Base-by-base conservation (phyloP, 2,329 filamentous ascomycete genomes). In the Penicillium sp. region DNA sequence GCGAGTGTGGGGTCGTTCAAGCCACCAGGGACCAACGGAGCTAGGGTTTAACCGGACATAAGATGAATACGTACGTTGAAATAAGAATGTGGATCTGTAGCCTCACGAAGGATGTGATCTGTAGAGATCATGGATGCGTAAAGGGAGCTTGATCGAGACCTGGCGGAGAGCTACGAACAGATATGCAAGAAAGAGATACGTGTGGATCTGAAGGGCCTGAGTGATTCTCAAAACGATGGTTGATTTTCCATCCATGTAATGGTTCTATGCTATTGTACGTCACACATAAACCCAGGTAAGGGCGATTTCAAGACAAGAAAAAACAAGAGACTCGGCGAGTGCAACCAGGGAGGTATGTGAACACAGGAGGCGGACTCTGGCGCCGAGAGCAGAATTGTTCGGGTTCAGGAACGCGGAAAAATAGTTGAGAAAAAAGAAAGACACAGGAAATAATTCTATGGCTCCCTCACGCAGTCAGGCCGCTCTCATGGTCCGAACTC, bases 401-500 rank as follows among this genome's bases (percentile, higher is more conserved):
- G 61, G 55, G 55, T 54, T 58, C 59, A 62, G 46, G 60, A 60
- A 60, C 55, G 52, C 44, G 51, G 56, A 54, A 50, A 50, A 57
- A 62, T 65, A 55, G 57, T 42, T n/a, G 59, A 61, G 48, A 39
- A 48, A 56, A 58, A 59, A 50, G 55, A 62, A 63, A 59, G 49
- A 63, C 42, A 54, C 58, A 63, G 58, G 47, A 56, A 61, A 62
- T 61, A 62, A 64, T 60, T 69, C 67, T 68, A 70, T 63, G 63
- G 50, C 59, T 68, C 70, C 67, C 67, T 66, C 66, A 63, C 56
- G 54, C 57, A 69, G 65, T 72, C 69, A 72, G 71, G 69, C 69
- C 65, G 69, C 69, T 69, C 67, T 70, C 65, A 62, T 64, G 67
- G 66, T 68, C 69, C 69, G 60, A 69, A 68, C 67, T 70, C 69